Evolutionary conservation across 495 filamentous ascomycete species (phyloP).

Genomic region (Podospora appendiculata): DNA sequence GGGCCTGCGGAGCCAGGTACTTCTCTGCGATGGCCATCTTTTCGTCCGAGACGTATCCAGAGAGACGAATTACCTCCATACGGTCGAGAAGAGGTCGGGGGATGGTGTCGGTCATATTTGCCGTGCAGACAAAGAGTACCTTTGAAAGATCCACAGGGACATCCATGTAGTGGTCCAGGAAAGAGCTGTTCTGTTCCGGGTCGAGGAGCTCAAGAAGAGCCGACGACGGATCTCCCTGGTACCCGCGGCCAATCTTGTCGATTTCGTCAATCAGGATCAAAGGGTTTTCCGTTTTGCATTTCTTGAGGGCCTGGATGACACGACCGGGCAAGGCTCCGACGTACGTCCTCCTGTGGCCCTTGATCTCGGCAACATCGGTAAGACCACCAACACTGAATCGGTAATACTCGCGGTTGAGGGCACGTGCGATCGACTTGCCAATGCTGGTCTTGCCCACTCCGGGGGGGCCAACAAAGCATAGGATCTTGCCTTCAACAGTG

Average conservation of each 20-base stretch:
- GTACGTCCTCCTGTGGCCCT: conserved; percentile 94
- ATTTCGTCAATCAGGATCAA: conserved; percentile 95
- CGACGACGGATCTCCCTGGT: conserved; percentile 94
- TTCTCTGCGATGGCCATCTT: conserved; percentile 97
- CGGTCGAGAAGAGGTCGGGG: conserved; percentile 89
- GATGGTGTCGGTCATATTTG: conserved; percentile 98
- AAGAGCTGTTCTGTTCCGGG: conserved; percentile 95
- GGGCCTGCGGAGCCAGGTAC: conserved; percentile 86
- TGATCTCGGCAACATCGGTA: conserved; percentile 98
- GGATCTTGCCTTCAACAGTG: conserved; percentile 96
- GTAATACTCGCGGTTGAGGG: conserved; percentile 93
- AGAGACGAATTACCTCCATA: conserved; percentile 97
- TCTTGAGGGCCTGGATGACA: conserved; percentile 97
- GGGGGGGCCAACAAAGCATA: conserved; percentile 95
- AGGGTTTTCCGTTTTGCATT: conserved; percentile 97
- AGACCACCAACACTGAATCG: conserved; percentile 95
- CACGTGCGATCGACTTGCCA: conserved; percentile 93
- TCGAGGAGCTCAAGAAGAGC: conserved; percentile 92
- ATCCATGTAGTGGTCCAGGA: conserved; percentile 98
- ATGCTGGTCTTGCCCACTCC: conserved; percentile 97
- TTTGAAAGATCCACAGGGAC: conserved; percentile 96
- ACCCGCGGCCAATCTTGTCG: conserved; percentile 93
- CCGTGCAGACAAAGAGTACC: conserved; percentile 98
- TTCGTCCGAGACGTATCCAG: conserved; percentile 95
- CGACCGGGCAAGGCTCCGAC: conserved; percentile 93